A percentile compares a stretch with the other conserved stretches of the same genome.
Evolutionary conservation across 331 rosid genomes (phyloP).

Genomic region (Acacia pycnantha): DNA sequence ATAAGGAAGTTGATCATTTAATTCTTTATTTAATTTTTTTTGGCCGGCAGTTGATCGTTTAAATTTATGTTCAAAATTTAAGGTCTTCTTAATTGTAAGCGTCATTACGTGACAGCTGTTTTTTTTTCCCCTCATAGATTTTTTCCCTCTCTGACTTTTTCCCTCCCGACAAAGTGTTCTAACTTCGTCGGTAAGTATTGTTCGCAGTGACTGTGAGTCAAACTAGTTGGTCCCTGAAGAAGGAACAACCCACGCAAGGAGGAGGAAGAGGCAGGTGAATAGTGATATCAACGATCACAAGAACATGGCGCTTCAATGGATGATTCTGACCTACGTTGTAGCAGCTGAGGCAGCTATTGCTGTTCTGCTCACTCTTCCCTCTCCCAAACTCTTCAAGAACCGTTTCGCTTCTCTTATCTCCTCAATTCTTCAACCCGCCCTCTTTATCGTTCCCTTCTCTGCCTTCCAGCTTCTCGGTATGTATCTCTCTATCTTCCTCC

Average conservation of each 20-base stretch:
- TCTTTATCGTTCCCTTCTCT: constrained; percentile 67
- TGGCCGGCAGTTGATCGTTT: too few relatives aligned
- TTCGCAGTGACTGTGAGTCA: too few relatives aligned
- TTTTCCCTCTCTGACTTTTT: too few relatives aligned
- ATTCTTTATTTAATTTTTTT: too few relatives aligned
- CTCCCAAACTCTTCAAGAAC: constrained; percentile 53
- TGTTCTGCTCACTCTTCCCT: constrained; percentile 51
- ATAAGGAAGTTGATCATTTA: too few relatives aligned
- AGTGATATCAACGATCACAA: not conserved
- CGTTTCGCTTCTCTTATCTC: constrained; percentile 57
- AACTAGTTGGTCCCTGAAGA: not conserved
- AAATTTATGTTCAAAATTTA: too few relatives aligned
- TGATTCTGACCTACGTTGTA: constrained; percentile 61
- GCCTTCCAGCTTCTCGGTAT: constrained; percentile 70
- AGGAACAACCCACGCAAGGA: not conserved
- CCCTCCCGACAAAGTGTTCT: not conserved
- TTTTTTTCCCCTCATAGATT: too few relatives aligned
- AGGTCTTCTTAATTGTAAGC: too few relatives aligned
- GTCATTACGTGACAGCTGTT: too few relatives aligned
- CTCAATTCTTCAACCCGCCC: constrained; percentile 58
- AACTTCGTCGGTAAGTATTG: not conserved
- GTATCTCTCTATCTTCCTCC: not conserved
- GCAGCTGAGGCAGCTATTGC: constrained; percentile 66
- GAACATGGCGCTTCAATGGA: constrained; percentile 72
- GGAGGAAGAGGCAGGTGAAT: not conserved